phyloP scores from a whole-genome alignment of 768 basidiomycete species.

The Kondoa malvinella region DNA sequence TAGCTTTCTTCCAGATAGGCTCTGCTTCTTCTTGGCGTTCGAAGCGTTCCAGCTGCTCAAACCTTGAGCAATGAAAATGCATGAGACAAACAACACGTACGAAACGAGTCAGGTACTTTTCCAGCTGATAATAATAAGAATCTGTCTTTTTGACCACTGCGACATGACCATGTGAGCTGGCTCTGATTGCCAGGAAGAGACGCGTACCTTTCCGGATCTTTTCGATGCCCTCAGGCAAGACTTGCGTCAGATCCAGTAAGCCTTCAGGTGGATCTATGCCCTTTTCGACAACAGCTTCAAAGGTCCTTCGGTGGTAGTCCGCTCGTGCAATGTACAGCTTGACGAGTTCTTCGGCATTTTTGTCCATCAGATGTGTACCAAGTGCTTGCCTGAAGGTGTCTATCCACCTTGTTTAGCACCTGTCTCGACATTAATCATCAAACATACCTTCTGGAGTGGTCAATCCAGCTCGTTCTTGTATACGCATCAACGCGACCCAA shows the following conservation, averaged over 20 bases:
- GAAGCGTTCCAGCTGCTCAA: constrained; percentile 28
- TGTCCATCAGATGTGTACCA: constrained; percentile 23
- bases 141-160: constrained; percentile 46
- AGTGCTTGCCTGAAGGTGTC: constrained; percentile 9
- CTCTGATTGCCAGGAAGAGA: constrained; percentile 1
- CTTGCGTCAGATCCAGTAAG: constrained; percentile 41
- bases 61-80: too few species aligned
- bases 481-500: constrained; percentile 2
- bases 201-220: constrained; percentile 44
- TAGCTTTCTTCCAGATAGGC: constrained; percentile 40
- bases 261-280: constrained; percentile 34
- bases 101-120: constrained; percentile 60
- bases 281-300: constrained; percentile 17
- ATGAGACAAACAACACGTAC: too few species aligned
- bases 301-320: constrained; percentile 17
- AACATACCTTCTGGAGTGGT: not conserved
- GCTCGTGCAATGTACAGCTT: constrained; percentile 46
- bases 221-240: constrained; percentile 49
- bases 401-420: not conserved
- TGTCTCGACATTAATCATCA: too few species aligned
- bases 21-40: constrained; percentile 25
- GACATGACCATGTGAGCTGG: not conserved
- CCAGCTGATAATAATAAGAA: constrained; percentile 59
- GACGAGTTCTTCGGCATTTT: constrained; percentile 49
- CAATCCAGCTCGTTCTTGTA: not conserved